Conservation (phyloP, 352 stramenopile genomes). For the Pilasporangium apinafurcum region DNA sequence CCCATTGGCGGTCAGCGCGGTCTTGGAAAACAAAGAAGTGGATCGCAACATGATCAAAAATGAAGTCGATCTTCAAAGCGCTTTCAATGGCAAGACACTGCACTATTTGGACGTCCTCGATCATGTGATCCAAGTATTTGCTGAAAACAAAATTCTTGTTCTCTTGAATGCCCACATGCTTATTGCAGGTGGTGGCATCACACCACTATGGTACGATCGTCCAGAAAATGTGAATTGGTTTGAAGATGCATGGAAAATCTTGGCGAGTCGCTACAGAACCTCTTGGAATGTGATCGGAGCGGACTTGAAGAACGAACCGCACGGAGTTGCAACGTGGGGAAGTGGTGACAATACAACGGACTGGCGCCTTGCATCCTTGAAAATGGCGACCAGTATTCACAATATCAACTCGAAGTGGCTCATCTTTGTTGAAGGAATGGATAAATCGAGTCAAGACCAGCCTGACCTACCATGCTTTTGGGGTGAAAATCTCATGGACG, state of each 20-base stretch:
- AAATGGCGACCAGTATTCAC: constrained; percentile 17
- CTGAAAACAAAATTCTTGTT: constrained; percentile 24
- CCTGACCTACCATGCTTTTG: constrained; percentile 34
- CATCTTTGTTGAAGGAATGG: constrained; percentile 52
- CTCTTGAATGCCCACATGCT: constrained; percentile 48
- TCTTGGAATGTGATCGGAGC: constrained; percentile 44
- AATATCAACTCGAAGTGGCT: constrained; percentile 28
- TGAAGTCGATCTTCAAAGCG: constrained; percentile 16
- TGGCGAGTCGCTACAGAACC: constrained; percentile 22
- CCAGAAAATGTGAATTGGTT: constrained; percentile 14
- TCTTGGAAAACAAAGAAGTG: constrained; percentile 22
- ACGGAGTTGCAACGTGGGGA: constrained; percentile 41
- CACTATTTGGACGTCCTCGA: constrained; percentile 49
- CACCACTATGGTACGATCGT: constrained; percentile 35
- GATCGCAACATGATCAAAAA: constrained; percentile 41
- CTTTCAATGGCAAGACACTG: constrained; percentile 20
- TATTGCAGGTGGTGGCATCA: constrained; percentile 23
- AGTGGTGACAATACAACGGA: constrained; percentile 23
- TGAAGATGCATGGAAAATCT: constrained; percentile 22
- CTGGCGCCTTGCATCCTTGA: constrained; percentile 34
- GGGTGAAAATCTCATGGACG: constrained; percentile 41
- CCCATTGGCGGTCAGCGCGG: constrained; percentile 36
- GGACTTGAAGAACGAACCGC: constrained; percentile 56
- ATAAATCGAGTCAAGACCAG: constrained; percentile 21
- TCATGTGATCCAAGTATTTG: constrained; percentile 27